Evolutionary conservation across 1,284 basidiomycete genomes (phyloP).

Genomic region (Microbotryum intermedium): DNA sequence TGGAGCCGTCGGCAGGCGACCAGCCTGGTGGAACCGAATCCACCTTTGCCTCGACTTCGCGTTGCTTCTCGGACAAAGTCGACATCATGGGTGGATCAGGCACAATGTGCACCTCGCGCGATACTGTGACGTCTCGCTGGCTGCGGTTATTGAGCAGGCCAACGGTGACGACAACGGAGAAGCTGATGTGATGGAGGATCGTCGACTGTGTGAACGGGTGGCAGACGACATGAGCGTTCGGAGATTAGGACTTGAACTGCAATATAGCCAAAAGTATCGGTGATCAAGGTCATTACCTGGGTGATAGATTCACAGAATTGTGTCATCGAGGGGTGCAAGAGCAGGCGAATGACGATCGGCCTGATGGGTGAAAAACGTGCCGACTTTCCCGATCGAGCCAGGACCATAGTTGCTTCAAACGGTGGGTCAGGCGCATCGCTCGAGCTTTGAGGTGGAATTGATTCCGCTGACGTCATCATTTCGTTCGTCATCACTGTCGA

Average conservation of each 20-base stretch:
- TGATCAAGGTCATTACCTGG: no score
- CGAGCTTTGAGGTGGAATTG: not conserved
- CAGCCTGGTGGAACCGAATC: not conserved
- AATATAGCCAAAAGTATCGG: no score
- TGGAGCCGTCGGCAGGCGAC: conserved; percentile 16
- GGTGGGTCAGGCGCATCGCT: not conserved
- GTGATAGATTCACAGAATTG: conserved; percentile 22
- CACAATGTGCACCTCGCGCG: conserved; percentile 12
- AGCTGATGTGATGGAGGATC: conserved; percentile 20
- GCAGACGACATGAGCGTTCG: not conserved
- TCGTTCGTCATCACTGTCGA: not conserved
- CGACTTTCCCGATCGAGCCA: conserved; percentile 28
- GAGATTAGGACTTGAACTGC: not conserved
- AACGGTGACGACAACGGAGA: conserved; percentile 17
- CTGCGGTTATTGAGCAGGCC: conserved; percentile 12
- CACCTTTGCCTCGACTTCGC: conserved; percentile 8
- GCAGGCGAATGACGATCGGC: conserved; percentile 23
- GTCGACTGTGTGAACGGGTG: conserved; percentile 9
- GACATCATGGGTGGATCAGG: conserved; percentile 4
- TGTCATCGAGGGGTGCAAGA: conserved; percentile 20
- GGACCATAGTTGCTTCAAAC: conserved; percentile 2
- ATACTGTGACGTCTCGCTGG: not conserved
- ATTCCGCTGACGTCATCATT: not conserved
- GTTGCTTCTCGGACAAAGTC: conserved; percentile 18
- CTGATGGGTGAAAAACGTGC: conserved; percentile 21